phyloP scores from a whole-genome alignment of 805 yeast genomes.

The Candida anglica region DNA sequence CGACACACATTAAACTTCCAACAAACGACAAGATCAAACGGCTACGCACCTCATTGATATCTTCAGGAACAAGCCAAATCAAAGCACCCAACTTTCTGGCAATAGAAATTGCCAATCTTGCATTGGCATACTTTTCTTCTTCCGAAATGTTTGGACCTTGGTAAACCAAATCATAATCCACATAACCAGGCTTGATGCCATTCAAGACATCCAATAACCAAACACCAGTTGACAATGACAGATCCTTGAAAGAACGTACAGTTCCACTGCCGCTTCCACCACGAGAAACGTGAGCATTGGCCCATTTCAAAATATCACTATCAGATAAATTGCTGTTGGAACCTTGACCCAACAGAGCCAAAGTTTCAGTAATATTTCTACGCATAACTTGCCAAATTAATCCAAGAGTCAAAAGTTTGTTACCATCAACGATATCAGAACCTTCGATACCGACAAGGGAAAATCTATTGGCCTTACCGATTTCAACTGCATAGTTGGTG shows the following conservation, averaged over 20 bases:
- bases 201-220: conserved; percentile 86
- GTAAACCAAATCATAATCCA: conserved; percentile 87
- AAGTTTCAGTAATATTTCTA: conserved; percentile 84
- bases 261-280: conserved; percentile 69
- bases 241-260: conserved; percentile 83
- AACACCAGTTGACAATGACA: conserved; percentile 69
- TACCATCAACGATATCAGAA: conserved; percentile 93
- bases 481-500: conserved; percentile 96
- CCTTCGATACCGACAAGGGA: conserved; percentile 98
- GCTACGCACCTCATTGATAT: conserved; percentile 92
- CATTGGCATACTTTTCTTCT: conserved; percentile 89
- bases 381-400: conserved; percentile 99
- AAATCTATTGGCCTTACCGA: conserved; percentile 89
- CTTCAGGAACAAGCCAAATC: conserved; percentile 99
- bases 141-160: conserved; percentile 61
- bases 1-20: conserved; percentile 80
- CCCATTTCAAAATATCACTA: conserved; percentile 89
- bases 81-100: conserved; percentile 97
- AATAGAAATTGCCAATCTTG: conserved; percentile 93
- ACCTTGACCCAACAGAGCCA: conserved; percentile 68
- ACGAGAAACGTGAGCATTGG: conserved; percentile 75
- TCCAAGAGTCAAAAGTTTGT: conserved; percentile 81
- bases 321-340: conserved; percentile 63
- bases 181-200: conserved; percentile 96
- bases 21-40: conserved; percentile 91